Base-by-base conservation (phyloP, 169 alveolate species). In the Plasmodium gallinaceum region DNA sequence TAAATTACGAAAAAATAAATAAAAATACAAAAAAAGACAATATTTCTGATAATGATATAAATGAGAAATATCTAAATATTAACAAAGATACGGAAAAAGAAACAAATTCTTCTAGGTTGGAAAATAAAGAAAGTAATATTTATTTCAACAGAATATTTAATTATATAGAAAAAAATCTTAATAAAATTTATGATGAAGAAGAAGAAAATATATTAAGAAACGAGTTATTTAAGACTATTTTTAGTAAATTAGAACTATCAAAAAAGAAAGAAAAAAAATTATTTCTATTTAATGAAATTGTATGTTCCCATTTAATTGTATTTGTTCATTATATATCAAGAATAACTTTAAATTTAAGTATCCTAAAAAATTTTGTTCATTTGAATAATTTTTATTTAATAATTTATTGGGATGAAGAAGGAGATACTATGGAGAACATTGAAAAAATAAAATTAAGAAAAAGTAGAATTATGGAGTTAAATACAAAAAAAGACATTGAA, bases 321-420 rank as follows among this genome's bases (percentile, higher is more conserved):
- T 46, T 14, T 57, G 74, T 83, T 37, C 86, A 83, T 32, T 83
- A n/a, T 42, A 46, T 83, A 20, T 54, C 86, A 18, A 69, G 68
- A 12, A 69, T 83, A 10, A 43, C 70, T 3, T 32, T 83, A 39
- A 37, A 32, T 22, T 83, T 54, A 22, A 62, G 26, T 48, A 18
- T 39, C 5, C 8, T 83, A 22, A 52, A 54, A 12, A 7, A 57
- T 57, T 66, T 83, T 58, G 26, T 54, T 12, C 16, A 54, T 46
- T 51, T 10, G 5, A 57, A 69, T 8, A 9, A 12, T 26, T 83
- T 66, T 57, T 72, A 42, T 39, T 7, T 70, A 18, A 5, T 69
- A 43, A 58, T 69, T 42, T 69, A 39, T 24, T 83, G 91, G 91
- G 37, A 52, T 24, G 91, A 83, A 46, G 91, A 83, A 62, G 85